These are phyloP conservation scores for Solanum etuberosum DNA, from an alignment of 257 asterid genomes.

Conservation along the genomic window DNA sequence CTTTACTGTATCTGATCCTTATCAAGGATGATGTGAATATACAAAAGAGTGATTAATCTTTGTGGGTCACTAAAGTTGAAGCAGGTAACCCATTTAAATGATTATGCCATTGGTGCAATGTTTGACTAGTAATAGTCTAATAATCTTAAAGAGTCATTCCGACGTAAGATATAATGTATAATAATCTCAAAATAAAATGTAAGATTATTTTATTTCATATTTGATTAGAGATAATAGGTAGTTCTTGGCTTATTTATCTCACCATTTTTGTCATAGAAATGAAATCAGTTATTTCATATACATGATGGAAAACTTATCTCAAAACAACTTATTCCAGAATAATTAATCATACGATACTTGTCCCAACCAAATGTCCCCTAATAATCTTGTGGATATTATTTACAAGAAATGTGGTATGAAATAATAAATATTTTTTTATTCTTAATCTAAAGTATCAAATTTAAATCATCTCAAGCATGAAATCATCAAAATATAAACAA, in stretches of 20 bases:
- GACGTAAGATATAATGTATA: background rate
- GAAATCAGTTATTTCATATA: too few relatives aligned
- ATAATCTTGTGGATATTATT: too few relatives aligned
- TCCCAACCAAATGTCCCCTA: too few relatives aligned
- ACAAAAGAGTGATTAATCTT: background rate
- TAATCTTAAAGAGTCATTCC: background rate
- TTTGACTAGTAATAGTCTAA: background rate
- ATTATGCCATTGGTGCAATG: background rate
- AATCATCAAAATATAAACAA: background rate
- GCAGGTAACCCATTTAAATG: background rate
- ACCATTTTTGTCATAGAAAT: background rate
- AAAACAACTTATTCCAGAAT: too few relatives aligned
- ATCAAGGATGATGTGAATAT: background rate
- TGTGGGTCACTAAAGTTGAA: background rate
- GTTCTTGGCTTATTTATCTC: background rate
- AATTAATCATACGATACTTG: too few relatives aligned
- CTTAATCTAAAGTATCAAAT: too few relatives aligned
- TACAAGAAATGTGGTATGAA: too few relatives aligned
- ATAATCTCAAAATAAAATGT: too few relatives aligned
- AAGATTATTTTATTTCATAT: too few relatives aligned
- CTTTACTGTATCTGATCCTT: background rate
- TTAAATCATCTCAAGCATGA: too few relatives aligned
- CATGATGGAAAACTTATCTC: background rate
- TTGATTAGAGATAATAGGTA: background rate
- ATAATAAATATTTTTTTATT: too few relatives aligned